phyloP scores from a whole-genome alignment of 768 basidiomycete species.

The Phaffia australis region DNA sequence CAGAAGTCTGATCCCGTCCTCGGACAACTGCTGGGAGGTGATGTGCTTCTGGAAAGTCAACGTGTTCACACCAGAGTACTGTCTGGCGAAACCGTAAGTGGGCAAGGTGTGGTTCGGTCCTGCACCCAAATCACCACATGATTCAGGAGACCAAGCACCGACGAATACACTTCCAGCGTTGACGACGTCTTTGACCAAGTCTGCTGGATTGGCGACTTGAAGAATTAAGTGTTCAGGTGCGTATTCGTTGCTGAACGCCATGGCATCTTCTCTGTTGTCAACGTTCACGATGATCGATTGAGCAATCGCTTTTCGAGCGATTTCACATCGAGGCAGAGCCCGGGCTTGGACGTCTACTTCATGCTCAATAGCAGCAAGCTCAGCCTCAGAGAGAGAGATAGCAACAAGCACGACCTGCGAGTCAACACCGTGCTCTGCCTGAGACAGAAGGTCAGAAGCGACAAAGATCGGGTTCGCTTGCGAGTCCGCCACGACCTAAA shows the following conservation, averaged over 20 bases:
- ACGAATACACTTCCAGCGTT: slow-evolving; percentile 97
- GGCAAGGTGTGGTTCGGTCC: slow-evolving; percentile 85
- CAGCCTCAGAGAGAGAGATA: slow-evolving; percentile 53
- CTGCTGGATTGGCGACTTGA: slow-evolving; percentile 64
- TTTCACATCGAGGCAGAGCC: slow-evolving; percentile 75
- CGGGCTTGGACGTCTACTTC: slow-evolving; percentile 80
- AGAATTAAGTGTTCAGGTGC: slow-evolving; percentile 96
- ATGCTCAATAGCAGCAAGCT: slow-evolving; percentile 62
- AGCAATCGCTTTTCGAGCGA: slow-evolving; percentile 73
- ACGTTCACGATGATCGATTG: slow-evolving; percentile 82
- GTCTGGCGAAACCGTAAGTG: slow-evolving; percentile 71
- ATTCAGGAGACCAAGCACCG: slow-evolving; percentile 88
- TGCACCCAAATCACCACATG: slow-evolving; percentile 96
- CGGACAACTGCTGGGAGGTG: slow-evolving; percentile 85
- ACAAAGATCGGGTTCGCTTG: slow-evolving; percentile 79
- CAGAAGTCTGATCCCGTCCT: slow-evolving; percentile 59
- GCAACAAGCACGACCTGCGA: slow-evolving; percentile 93
- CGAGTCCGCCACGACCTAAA: slow-evolving; percentile 83
- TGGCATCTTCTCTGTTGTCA: slow-evolving; percentile 57
- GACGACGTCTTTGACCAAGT: slow-evolving; percentile 54
- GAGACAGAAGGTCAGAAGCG: slow-evolving; percentile 90
- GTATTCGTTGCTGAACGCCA: slow-evolving; percentile 89
- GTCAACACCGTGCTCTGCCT: slow-evolving; percentile 96
- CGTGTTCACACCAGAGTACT: slow-evolving; percentile 97
- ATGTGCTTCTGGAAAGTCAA: slow-evolving; percentile 97